Base-by-base conservation (phyloP, 2,329 filamentous ascomycete genomes). In the Pestalotiopsis sp. region DNA sequence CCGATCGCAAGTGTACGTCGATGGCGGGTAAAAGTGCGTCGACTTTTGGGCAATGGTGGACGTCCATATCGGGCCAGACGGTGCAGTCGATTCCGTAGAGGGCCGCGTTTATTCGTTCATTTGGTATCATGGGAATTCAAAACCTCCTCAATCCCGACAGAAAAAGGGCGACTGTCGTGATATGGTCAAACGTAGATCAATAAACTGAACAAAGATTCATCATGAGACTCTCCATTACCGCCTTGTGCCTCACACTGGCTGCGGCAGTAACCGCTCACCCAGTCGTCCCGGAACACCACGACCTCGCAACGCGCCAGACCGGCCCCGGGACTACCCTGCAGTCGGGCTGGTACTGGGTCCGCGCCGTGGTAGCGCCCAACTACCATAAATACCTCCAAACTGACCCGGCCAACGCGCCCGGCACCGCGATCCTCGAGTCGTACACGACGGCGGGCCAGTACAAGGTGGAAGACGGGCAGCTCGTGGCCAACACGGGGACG, bases 371-470 rank as follows among this genome's bases (percentile, higher is more conserved):
- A 36, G 76, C 82, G 0, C 88, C 88, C 49, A 89, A 90, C 77
- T 90, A 84, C 76, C 85, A 87, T 79, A 84, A 83, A 70, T 87
- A 87, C 74, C 79, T 87, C 3, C 85, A 87, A 77, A 84, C 84
- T 9, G 78, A 79, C 45, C 81, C 84, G 1, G 75, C 80, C 62
- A 80, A 81, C 69, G 70, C 80, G 0, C 76, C 85, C 1, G 85
- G 85, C 11, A 77, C 79, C 31, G 87, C 87, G 2, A 79, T 88
- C 36, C 81, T 90, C 67, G 83, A 82, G 61, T 81, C 80, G 69
- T 82, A 84, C 77, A 84, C 80, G 5, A 85, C 84, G 1, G 88
- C 88, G 0, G 88, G 88, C 0, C 87, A 90, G 76, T 89, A 87
- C 80, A 84, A 86, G 71, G 81, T 90, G 68, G 80, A 84, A 3